phyloP scores from a whole-genome alignment of 768 basidiomycete genomes.

The Leccinum ochraceum region DNA sequence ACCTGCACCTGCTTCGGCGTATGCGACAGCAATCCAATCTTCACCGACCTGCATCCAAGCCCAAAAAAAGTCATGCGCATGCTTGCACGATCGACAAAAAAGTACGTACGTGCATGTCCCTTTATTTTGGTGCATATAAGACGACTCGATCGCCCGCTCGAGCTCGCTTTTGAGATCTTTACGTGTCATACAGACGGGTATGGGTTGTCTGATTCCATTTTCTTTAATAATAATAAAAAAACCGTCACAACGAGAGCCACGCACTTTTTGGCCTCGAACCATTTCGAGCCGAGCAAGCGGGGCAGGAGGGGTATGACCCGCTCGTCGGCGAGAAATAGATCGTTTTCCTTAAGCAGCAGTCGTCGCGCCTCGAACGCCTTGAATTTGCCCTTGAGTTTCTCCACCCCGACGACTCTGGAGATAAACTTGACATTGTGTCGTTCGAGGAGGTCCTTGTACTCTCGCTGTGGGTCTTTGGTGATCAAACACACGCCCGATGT shows the following conservation, averaged over 20 bases:
- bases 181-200: constrained; percentile 85
- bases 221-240: no score
- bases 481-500: constrained; percentile 83
- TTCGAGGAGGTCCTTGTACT: constrained; percentile 93
- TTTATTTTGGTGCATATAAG: constrained; percentile 93
- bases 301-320: constrained; percentile 86
- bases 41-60: constrained; percentile 62
- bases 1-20: constrained; percentile 69
- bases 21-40: constrained; percentile 76
- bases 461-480: constrained; percentile 92
- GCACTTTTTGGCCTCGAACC: constrained; percentile 96
- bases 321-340: constrained; percentile 92
- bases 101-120: constrained; percentile 86
- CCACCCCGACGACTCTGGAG: constrained; percentile 84
- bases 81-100: neutral
- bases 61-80: neutral
- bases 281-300: constrained; percentile 81
- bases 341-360: constrained; percentile 83
- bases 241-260: constrained; percentile 27
- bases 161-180: constrained; percentile 93
- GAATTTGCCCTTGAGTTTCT: constrained; percentile 94
- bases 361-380: constrained; percentile 82
- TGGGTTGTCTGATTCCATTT: constrained; percentile 63
- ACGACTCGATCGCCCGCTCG: constrained; percentile 89
- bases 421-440: constrained; percentile 83